A percentile compares a stretch with the other conserved stretches of the same genome.
Evolutionary conservation across 257 asterid species (phyloP).

Genomic region (Nicotiana noctiflora): DNA sequence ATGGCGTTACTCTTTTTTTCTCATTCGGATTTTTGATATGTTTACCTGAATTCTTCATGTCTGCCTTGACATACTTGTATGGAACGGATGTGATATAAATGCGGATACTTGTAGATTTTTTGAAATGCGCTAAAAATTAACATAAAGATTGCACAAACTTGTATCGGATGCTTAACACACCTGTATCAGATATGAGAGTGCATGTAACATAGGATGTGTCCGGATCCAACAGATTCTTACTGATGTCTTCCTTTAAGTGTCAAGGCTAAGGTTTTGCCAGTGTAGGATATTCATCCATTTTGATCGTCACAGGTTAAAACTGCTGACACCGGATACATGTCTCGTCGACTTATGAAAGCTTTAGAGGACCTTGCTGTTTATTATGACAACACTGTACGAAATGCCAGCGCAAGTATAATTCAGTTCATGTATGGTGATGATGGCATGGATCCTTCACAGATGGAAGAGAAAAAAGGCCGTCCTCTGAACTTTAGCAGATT

Average conservation of each 20-base stretch:
- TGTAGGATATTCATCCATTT: neutral
- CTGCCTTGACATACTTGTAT: neutral
- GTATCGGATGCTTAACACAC: neutral
- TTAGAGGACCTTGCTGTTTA: slow-evolving; percentile 76
- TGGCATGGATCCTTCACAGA: slow-evolving; percentile 96
- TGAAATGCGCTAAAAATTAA: neutral
- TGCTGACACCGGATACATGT: slow-evolving; percentile 97
- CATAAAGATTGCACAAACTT: neutral
- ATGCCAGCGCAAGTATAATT: slow-evolving; percentile 74
- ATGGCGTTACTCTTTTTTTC: neutral
- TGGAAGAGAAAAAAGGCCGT: slow-evolving; percentile 86
- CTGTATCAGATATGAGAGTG: neutral
- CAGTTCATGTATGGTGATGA: slow-evolving; percentile 91
- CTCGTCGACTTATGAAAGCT: slow-evolving; percentile 95
- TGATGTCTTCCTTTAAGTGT: neutral
- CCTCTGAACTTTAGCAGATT: slow-evolving; percentile 83
- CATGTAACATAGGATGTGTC: neutral
- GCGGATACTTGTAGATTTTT: neutral
- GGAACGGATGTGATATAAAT: neutral
- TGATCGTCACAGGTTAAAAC: slow-evolving; percentile 75
- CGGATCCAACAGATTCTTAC: neutral
- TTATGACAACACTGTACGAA: slow-evolving; percentile 85
- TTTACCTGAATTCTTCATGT: neutral
- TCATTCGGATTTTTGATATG: neutral
- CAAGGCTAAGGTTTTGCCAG: neutral